These are phyloP conservation scores for Aspergillus nanangensis DNA, from an alignment of 495 filamentous ascomycete genomes.

Conservation along the genomic window DNA sequence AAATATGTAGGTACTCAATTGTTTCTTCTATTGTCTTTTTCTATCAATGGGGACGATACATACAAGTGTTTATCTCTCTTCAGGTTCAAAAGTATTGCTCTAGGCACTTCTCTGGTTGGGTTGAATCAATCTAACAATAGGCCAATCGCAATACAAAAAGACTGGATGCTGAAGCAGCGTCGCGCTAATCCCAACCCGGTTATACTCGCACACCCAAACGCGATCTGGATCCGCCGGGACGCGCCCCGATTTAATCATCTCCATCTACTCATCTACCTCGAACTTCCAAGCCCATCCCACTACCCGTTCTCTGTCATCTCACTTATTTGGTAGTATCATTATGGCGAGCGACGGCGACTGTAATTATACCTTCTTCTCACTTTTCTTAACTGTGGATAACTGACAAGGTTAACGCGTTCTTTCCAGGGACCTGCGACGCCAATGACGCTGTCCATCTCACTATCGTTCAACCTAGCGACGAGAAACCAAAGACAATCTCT, in stretches of 20 bases:
- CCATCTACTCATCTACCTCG: slow-evolving; percentile 4
- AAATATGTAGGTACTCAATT: too few species aligned
- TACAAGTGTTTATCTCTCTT: too few species aligned
- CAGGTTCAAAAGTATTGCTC: too few species aligned
- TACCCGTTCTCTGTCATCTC: slow-evolving; percentile 8
- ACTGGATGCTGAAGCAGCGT: too few species aligned
- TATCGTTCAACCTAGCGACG: slow-evolving; percentile 54
- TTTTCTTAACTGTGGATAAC: not conserved
- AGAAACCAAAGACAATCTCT: slow-evolving; percentile 52
- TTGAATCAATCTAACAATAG: too few species aligned
- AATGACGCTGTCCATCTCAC: slow-evolving; percentile 72
- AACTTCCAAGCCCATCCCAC: not conserved
- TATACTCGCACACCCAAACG: slow-evolving; percentile 22
- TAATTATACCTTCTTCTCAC: slow-evolving; percentile 20
- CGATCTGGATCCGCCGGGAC: slow-evolving; percentile 8
- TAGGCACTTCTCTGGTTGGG: too few species aligned
- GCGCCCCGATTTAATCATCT: slow-evolving; percentile 1
- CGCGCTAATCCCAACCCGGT: slow-evolving; percentile 17
- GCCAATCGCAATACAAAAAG: too few species aligned
- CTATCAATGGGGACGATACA: too few species aligned
- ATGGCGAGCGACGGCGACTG: slow-evolving; percentile 51
- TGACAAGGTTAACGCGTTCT: slow-evolving; percentile 8
- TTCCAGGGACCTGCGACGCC: slow-evolving; percentile 66
- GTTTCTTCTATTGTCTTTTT: too few species aligned
- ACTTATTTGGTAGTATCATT: not conserved